phyloP scores from a whole-genome alignment of 2,329 filamentous ascomycete genomes.

The Lecanosticta acicola region DNA sequence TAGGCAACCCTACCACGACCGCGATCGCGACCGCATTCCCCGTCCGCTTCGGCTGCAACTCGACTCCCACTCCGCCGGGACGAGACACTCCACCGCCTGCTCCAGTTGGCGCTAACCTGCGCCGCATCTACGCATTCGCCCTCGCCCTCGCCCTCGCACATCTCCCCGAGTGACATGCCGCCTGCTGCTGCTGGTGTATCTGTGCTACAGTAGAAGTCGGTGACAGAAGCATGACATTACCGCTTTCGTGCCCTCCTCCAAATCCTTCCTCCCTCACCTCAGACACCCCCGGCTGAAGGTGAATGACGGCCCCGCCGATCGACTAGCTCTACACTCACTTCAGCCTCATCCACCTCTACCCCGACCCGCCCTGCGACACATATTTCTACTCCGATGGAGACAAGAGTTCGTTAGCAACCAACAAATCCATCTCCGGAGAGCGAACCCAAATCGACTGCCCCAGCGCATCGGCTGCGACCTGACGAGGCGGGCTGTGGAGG shows the following conservation, averaged over 20 bases:
- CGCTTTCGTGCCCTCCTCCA: not conserved
- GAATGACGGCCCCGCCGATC: no score
- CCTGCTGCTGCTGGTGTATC: not conserved
- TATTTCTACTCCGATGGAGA: slow-evolving; percentile 3
- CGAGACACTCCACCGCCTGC: not conserved
- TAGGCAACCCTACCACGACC: no score
- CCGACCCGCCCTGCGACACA: not conserved
- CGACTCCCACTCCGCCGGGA: not conserved
- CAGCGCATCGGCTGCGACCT: not conserved
- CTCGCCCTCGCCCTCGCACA: not conserved
- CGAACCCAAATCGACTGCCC: not conserved
- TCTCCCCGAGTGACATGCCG: not conserved
- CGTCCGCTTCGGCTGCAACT: not conserved
- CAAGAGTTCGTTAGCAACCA: slow-evolving; percentile 1
- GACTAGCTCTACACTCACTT: no score
- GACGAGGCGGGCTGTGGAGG: no score
- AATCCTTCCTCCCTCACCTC: not conserved
- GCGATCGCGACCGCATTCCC: no score
- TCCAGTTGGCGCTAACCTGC: not conserved
- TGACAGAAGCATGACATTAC: not conserved
- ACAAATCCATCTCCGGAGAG: not conserved
- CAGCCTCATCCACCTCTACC: not conserved
- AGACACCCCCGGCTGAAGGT: not conserved
- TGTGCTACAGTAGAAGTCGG: not conserved
- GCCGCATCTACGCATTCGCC: slow-evolving; percentile 1